These are phyloP conservation scores for Cucumis melo DNA, from an alignment of 306 rosid species.

Conservation along the genomic window DNA sequence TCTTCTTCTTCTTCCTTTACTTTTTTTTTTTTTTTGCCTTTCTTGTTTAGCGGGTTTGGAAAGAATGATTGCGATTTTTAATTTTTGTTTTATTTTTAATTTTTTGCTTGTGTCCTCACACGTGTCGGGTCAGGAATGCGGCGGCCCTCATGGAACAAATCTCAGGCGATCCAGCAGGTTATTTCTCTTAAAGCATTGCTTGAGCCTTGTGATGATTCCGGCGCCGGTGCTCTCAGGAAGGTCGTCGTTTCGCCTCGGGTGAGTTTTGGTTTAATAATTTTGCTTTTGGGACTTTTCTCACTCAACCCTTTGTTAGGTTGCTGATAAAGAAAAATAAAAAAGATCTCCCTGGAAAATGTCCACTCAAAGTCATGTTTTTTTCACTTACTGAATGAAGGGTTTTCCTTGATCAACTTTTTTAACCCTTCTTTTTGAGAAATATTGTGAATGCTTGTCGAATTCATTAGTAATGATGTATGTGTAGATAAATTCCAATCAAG, in stretches of 20 bases:
- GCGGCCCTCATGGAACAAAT: constrained; percentile 99
- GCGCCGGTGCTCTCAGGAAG: constrained; percentile 35
- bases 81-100: neutral
- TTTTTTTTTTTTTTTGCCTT: no score
- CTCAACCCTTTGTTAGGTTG: neutral
- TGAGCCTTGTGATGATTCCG: constrained; percentile 63
- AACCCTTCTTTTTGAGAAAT: neutral
- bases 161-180: constrained; percentile 99
- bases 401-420: neutral
- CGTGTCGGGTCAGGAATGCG: constrained; percentile 99
- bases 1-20: no score
- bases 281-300: neutral
- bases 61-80: constrained; percentile 5
- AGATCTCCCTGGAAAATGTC: neutral
- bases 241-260: constrained; percentile 21
- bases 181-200: constrained; percentile 90
- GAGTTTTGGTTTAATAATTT: neutral
- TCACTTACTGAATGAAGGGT: constrained; percentile 1
- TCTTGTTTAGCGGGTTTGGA: neutral
- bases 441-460: neutral
- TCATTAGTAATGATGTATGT: neutral
- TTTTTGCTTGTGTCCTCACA: constrained; percentile 15
- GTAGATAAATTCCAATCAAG: constrained; percentile 37
- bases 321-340: neutral
- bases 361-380: neutral